These are phyloP conservation scores for Amauroascus niger DNA, from an alignment of 2,329 filamentous ascomycete genomes.

Conservation along the genomic window DNA sequence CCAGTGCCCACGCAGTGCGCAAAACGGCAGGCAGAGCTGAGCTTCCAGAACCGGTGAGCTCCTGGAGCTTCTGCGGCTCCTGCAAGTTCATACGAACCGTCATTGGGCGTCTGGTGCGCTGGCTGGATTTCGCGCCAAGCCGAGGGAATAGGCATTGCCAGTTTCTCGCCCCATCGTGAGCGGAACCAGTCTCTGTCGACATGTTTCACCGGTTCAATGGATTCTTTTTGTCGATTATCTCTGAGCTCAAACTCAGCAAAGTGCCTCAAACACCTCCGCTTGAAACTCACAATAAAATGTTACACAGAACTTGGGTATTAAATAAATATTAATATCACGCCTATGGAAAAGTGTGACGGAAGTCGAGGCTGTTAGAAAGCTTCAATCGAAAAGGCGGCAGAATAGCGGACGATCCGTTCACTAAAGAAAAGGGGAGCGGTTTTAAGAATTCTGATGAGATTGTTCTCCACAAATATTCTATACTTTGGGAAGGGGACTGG, in stretches of 20 bases:
- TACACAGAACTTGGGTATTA: background rate
- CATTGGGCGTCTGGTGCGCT: slow-evolving; percentile 27
- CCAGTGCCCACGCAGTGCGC: slow-evolving; percentile 39
- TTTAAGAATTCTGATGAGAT: background rate
- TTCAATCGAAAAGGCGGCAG: background rate
- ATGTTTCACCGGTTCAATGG: background rate
- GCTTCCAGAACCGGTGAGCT: slow-evolving; percentile 6
- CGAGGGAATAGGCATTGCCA: slow-evolving; percentile 30
- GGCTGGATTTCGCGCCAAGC: slow-evolving; percentile 25
- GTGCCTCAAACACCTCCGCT: background rate
- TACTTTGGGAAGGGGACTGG: background rate
- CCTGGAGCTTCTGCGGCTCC: slow-evolving; percentile 19
- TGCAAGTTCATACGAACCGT: slow-evolving; percentile 29
- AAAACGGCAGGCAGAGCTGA: slow-evolving; percentile 21
- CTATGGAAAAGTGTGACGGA: background rate
- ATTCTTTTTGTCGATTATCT: background rate
- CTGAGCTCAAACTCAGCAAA: background rate
- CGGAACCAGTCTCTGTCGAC: background rate
- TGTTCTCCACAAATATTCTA: background rate
- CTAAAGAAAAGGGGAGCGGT: background rate
- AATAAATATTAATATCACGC: slow-evolving; percentile 1
- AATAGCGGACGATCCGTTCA: background rate
- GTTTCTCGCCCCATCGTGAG: slow-evolving; percentile 14
- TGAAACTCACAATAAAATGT: slow-evolving; percentile 8
- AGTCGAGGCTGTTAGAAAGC: background rate